Conservation (phyloP, 768 basidiomycete genomes). For the Mycena galopus region DNA sequence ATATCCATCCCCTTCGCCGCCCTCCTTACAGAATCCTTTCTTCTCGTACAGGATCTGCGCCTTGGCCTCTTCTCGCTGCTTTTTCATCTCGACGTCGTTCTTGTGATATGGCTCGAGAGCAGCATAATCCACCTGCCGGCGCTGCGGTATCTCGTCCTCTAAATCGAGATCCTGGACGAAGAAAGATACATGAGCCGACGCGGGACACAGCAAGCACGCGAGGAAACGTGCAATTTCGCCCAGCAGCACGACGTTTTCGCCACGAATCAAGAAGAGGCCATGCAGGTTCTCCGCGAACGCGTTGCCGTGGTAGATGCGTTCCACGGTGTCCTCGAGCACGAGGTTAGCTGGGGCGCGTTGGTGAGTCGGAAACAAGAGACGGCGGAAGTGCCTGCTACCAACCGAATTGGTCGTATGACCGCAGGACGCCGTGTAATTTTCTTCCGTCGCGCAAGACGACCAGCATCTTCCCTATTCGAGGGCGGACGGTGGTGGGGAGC, state of each 20-base stretch:
- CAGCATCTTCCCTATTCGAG: conserved; percentile 92
- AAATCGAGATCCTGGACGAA: conserved; percentile 84
- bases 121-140: conserved; percentile 77
- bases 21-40: conserved; percentile 94
- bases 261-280: conserved; percentile 94
- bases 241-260: conserved; percentile 97
- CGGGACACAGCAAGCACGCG: background rate
- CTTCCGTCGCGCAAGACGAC: conserved; percentile 96
- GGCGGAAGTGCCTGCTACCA: conserved; percentile 44
- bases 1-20: conserved; percentile 97
- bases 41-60: conserved; percentile 86
- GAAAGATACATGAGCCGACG: conserved; percentile 16
- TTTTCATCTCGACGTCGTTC: conserved; percentile 79
- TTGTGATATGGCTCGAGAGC: conserved; percentile 80
- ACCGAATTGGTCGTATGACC: conserved; percentile 99
- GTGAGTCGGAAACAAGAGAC: background rate
- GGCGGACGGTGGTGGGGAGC: conserved; percentile 49
- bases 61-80: conserved; percentile 85
- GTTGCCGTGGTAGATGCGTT: conserved; percentile 92
- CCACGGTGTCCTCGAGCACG: conserved; percentile 94
- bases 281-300: conserved; percentile 90
- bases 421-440: conserved; percentile 94
- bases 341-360: conserved; percentile 81
- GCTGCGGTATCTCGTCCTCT: conserved; percentile 88
- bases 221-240: conserved; percentile 94